Evolutionary conservation across 1,139 yeast genomes (phyloP).

Genomic region (Diutina catenulata): DNA sequence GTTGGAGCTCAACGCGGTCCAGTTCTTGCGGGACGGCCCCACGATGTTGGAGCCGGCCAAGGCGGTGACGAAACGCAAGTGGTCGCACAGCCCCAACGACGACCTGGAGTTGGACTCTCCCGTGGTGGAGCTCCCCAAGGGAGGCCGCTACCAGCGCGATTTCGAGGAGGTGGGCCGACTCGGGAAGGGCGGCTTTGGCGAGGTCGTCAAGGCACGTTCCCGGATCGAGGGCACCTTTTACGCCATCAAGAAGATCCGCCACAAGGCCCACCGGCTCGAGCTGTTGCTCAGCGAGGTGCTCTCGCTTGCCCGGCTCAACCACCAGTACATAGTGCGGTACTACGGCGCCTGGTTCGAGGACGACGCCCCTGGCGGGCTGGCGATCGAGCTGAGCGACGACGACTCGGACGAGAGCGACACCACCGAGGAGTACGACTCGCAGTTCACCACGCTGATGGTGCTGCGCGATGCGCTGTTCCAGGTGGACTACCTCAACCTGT

Average conservation of each 20-base stretch:
- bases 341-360: conserved; percentile 97
- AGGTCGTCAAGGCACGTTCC: conserved; percentile 90
- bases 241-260: conserved; percentile 86
- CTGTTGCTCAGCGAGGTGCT: conserved; percentile 82
- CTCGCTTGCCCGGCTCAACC: conserved; percentile 82
- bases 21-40: conserved; percentile 59
- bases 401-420: conserved; percentile 12
- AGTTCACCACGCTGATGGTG: conserved; percentile 4
- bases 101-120: too few species aligned
- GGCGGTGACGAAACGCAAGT: too few species aligned
- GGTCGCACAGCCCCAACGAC: too few species aligned
- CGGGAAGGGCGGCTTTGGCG: conserved; percentile 97
- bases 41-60: too few species aligned
- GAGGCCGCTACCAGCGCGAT: conserved; percentile 38
- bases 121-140: too few species aligned
- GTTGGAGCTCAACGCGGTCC: conserved; percentile 71
- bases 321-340: conserved; percentile 90
- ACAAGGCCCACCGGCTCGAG: conserved; percentile 67
- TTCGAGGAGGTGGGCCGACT: conserved; percentile 87
- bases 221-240: conserved; percentile 89
- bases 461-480: conserved; percentile 29
- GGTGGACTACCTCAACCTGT: conserved; percentile 48
- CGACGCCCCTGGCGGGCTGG: conserved; percentile 27
- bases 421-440: conserved; percentile 9
- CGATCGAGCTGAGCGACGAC: conserved; percentile 14